Base-by-base conservation (phyloP, 441 rosid genomes). In the Gossypium davidsonii region DNA sequence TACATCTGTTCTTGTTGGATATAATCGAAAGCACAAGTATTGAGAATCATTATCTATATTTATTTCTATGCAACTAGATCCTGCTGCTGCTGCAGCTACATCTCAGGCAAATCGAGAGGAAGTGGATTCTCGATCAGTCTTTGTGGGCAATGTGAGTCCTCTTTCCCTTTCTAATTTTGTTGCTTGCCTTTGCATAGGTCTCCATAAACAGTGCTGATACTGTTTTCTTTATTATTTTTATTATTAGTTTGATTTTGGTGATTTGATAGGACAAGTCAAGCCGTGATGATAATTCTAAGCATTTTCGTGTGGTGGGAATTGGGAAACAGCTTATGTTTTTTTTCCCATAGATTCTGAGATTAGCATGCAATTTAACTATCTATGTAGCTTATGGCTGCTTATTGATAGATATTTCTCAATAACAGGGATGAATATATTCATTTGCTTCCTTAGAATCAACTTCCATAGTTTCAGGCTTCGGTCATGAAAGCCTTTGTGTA, bases 21-120 rank as follows among this genome's bases (percentile, higher is more conserved):
- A 18, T 42, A 17, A 53, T 52, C 20, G 51, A 69, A 69, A 31
- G 5, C 25, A 4, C 21, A 1, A 28, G 28, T 18, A 52, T 52
- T 28, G 14, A 55, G 31, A 14, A n/a, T 20, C 18, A 53, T 55
- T 53, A 55, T 53, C 48, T 31, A 31, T 53, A 28, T 70, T 70
- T 55, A 44, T 60, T 48, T 72, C 15, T 51, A 37, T 53, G 44
- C 26, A 5, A 37, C 20, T 52, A 65, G 76, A 73, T 73, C 76
- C 76, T 55, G 71, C 71, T 55, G 76, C 71, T 55, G 76, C 55
- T 21, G 70, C 76, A 12, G 55, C 65, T 55, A 42, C 71, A 37
- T 73, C 76, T 15, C 76, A 73, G 64, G 76, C 76, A 23, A 73
- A 73, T 65, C 60, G 62, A n/a, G 76, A 73, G 76, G 76, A 73